Evolutionary conservation across 2,329 filamentous ascomycete genomes (phyloP), one percentile per base, ranked within the genome.

Genomic region (Fusarium sp.): DNA sequence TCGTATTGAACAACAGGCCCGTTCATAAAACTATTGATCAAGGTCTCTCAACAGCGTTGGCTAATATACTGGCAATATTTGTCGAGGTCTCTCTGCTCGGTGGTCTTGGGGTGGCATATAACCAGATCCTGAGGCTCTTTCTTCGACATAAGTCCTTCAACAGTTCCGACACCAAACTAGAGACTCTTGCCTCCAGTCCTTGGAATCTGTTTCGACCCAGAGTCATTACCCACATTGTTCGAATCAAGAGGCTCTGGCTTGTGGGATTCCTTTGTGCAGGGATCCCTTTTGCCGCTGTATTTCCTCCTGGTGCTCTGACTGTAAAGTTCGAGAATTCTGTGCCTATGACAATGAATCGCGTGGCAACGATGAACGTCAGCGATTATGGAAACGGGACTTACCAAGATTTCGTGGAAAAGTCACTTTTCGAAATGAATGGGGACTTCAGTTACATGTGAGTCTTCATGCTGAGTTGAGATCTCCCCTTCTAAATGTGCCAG

Each of bases 311-410:
- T 20, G 42, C 42, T 45, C 25, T 45, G 0, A 45, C 23, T 10
- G 42, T 45, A 1, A 18, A 31, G 9, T 45, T 45, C n/a, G 11
- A 45, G 25, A 45, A 45, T 10, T 3, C 42, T 9, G 25, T 45
- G 1, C 1, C 7, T 5, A 14, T 18, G 3, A 21, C 7, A 1
- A 6, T 45, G 6, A 11, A 11, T 17, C 3, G 14, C 27, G 25
- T 45, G 8, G 11, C 42, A 13, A 45, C 42, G 3, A 31, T 45
- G 25, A 45, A 45, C 3, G 31, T 45, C 13, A 45, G 42, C 25
- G 25, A 45, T 29, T 45, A 45, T 29, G 42, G 42, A 9, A 45
- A 45, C 14, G 25, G 42, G 17, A 45, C 42, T 4, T 20, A 15
- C 13, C 17, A 18, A n/a, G 15, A 25, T 8, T 43, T 43, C 29